A percentile compares a stretch with the other conserved stretches of the same genome.
Conservation (phyloP, 1,284 basidiomycete species). For the Sanghuangporus sanghuang region DNA sequence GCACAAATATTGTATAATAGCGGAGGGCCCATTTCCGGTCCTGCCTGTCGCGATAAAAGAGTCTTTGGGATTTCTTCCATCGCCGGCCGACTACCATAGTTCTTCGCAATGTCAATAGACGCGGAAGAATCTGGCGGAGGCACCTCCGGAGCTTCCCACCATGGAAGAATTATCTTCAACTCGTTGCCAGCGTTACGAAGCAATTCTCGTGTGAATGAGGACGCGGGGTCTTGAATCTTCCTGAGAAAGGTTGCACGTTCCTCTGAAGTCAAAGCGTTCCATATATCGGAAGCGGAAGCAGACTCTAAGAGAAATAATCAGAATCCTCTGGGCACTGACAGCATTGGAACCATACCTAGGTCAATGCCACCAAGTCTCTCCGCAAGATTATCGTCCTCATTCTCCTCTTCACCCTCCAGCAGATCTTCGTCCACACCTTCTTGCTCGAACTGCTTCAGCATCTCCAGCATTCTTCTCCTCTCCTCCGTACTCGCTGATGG, state of each 20-base stretch:
- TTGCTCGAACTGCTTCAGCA: conserved; percentile 69
- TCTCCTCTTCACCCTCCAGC: conserved; percentile 33
- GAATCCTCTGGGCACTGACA: neutral
- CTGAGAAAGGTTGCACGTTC: conserved; percentile 57
- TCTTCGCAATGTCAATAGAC: conserved; percentile 2
- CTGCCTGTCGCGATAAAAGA: conserved; percentile 35
- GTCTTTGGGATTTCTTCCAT: conserved; percentile 44
- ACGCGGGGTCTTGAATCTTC: conserved; percentile 51
- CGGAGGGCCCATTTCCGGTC: conserved; percentile 32
- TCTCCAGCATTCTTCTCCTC: conserved; percentile 56
- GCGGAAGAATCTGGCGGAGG: neutral
- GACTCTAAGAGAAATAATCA: conserved; percentile 35
- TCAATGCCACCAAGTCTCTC: conserved; percentile 51
- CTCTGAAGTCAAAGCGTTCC: conserved; percentile 50
- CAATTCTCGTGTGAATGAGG: conserved; percentile 51
- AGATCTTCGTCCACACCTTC: conserved; percentile 38
- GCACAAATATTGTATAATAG: conserved; percentile 62
- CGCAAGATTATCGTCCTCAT: conserved; percentile 43
- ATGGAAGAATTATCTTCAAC: conserved; percentile 37
- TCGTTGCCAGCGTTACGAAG: conserved; percentile 54
- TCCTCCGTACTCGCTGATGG: conserved; percentile 52
- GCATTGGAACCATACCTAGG: conserved; percentile 42
- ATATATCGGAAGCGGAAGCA: conserved; percentile 54
- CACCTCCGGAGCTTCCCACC: conserved; percentile 47
- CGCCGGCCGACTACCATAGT: conserved; percentile 37